These are phyloP conservation scores for Cryphonectria nitschkei DNA, from an alignment of 2,329 filamentous ascomycete genomes.

Conservation along the genomic window DNA sequence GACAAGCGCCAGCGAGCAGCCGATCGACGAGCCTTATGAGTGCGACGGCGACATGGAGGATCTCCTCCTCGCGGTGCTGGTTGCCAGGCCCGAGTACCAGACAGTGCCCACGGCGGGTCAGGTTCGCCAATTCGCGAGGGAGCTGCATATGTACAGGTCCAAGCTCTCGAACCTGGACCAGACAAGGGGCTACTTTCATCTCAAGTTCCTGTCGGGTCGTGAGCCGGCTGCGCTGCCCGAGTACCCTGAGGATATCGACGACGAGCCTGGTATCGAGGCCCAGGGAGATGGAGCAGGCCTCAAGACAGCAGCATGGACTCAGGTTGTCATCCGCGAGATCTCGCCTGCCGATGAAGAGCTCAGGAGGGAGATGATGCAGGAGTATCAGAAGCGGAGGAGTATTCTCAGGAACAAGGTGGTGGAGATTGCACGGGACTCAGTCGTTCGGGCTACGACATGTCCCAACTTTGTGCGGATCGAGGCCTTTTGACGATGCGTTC, in stretches of 20 bases:
- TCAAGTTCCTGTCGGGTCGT: background rate
- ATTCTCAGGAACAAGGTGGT: background rate
- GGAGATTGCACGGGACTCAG: background rate
- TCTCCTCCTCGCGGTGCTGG: conserved; percentile 13
- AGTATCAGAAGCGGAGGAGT: conserved; percentile 9
- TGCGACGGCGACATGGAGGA: conserved; percentile 21
- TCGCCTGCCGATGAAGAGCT: conserved; percentile 17
- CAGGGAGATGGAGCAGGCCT: background rate
- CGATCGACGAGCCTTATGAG: background rate
- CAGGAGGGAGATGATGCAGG: conserved; percentile 12
- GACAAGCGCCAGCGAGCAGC: background rate
- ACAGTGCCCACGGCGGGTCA: conserved; percentile 8
- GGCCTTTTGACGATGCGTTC: background rate
- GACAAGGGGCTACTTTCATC: conserved; percentile 11
- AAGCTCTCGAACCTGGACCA: conserved; percentile 10
- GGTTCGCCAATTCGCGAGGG: conserved; percentile 9
- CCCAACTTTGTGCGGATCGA: conserved; percentile 10
- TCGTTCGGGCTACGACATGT: background rate
- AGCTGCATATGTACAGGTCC: conserved; percentile 14
- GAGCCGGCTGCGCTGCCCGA: conserved; percentile 2
- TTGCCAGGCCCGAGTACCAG: conserved; percentile 14
- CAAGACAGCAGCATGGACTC: background rate
- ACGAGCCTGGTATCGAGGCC: background rate
- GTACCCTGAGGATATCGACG: conserved; percentile 15
- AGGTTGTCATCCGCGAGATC: conserved; percentile 1